Percentiles rank a stretch among this genome's conserved stretches.
phyloP scores from a whole-genome alignment of 805 yeast genomes.

The Wickerhamomyces bovis region DNA sequence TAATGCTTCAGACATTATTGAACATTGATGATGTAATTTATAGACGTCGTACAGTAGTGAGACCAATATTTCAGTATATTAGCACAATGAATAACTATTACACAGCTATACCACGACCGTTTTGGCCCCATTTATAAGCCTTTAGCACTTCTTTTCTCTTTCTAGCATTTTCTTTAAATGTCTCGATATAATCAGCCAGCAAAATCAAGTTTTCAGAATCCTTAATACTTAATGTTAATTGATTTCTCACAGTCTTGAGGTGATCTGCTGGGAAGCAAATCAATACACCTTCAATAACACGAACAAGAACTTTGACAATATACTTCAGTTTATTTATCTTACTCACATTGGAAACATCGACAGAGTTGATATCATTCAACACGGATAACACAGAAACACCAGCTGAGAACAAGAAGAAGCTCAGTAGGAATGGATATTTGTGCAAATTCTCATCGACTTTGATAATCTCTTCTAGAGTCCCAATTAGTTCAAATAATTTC shows the following conservation, averaged over 20 bases:
- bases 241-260: slow-evolving; percentile 20
- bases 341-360: slow-evolving; percentile 10
- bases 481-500: slow-evolving; percentile 13
- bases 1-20: too few relatives aligned
- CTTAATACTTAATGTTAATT: slow-evolving; percentile 17
- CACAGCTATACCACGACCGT: slow-evolving; percentile 33
- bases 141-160: slow-evolving; percentile 26
- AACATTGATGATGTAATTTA: too few relatives aligned
- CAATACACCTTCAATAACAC: slow-evolving; percentile 23
- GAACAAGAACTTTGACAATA: slow-evolving; percentile 17
- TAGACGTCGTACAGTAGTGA: too few relatives aligned
- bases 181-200: slow-evolving; percentile 14
- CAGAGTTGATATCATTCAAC: slow-evolving; percentile 15
- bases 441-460: slow-evolving; percentile 16
- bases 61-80: too few relatives aligned
- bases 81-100: too few relatives aligned
- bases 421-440: slow-evolving; percentile 16
- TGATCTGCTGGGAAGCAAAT: slow-evolving; percentile 24
- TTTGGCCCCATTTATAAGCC: slow-evolving; percentile 30
- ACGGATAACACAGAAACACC: slow-evolving; percentile 19
- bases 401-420: slow-evolving; percentile 18
- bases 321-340: slow-evolving; percentile 21
- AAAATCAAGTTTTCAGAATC: slow-evolving; percentile 22
- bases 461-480: slow-evolving; percentile 12
- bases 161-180: slow-evolving; percentile 15